These are phyloP conservation scores for Lachnellula arida DNA, from an alignment of 2,329 filamentous ascomycete species.

Conservation along the genomic window DNA sequence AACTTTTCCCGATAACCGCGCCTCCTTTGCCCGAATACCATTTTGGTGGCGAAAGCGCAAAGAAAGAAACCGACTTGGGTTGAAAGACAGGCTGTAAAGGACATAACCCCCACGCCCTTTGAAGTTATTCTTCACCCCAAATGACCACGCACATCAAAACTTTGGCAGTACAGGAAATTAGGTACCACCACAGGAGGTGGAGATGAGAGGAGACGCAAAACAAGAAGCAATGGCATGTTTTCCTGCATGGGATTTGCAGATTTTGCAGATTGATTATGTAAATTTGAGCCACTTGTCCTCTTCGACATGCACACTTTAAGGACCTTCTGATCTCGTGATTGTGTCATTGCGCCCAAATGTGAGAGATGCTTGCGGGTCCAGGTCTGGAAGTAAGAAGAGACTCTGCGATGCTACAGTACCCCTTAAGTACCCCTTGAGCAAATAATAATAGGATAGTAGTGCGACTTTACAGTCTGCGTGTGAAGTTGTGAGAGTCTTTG, in stretches of 20 bases:
- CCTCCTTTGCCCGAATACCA: too few relatives aligned
- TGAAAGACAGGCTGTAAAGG: not conserved
- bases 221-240: conserved; percentile 5
- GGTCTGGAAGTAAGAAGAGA: not conserved
- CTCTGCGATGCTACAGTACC: not conserved
- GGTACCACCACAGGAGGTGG: conserved; percentile 16
- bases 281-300: conserved; percentile 11
- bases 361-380: not conserved
- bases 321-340: conserved; percentile 12
- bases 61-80: not conserved
- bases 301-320: not conserved
- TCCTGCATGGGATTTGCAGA: not conserved
- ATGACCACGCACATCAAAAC: conserved; percentile 5
- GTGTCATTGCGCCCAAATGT: not conserved
- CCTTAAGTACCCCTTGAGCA: not conserved
- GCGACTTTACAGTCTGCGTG: not conserved
- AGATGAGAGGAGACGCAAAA: conserved; percentile 1
- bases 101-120: not conserved
- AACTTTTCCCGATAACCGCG: not conserved
- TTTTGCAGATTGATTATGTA: conserved; percentile 17
- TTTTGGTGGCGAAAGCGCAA: too few relatives aligned
- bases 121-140: conserved; percentile 2
- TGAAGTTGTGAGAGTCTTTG: not conserved
- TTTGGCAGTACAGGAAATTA: conserved; percentile 1
- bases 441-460: not conserved